Base-by-base conservation (phyloP, 257 asterid species). In the Jacaranda mimosifolia region DNA sequence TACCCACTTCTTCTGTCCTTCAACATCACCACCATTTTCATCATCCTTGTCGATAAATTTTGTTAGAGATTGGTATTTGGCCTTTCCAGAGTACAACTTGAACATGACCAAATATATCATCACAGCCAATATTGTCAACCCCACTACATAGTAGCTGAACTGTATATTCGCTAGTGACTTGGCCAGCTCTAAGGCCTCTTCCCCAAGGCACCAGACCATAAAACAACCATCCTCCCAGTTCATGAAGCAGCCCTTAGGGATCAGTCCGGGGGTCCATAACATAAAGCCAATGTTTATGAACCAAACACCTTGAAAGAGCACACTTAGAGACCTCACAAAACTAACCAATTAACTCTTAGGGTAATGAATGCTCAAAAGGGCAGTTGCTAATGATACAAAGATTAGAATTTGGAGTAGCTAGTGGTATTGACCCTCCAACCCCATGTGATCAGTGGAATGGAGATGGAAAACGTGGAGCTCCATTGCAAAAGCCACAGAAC, bases 401-500 rank as follows among this genome's bases (percentile, higher is more conserved):
- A 89, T 85, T 17, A 56, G 6, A 32, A 81, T 63, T 68, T 80
- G 68, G 0, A 58, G 65, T 3, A 58, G 65, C 39, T 14, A 58
- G 26, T 88, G 93, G 57, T 86, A 88, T 71, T 88, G 93, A 12
- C 89, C 93, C 78, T 88, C 93, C 26, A 88, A 76, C 2, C 93
- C 93, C 93, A 86, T 84, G 62, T 88, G 93, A 76, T 88, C 91
- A 0, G 85, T 43, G 2, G 93, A 86, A 82, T 88, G 93, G 77
- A 88, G 87, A 70, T 85, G 88, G 67, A 89, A 89, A 70, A 83
- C 78, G 15, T 87, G 86, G 18, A 89, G 83, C 75, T 89, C 83
- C 70, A 87, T 87, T 35, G 70, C 87, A 19, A 85, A 87, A 4
- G 90, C 90, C 52, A 85, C 74, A 7, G 86, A 86, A 0, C 80